Conservation (phyloP, 805 yeast species). For the Yamadazyma ubonensis region DNA sequence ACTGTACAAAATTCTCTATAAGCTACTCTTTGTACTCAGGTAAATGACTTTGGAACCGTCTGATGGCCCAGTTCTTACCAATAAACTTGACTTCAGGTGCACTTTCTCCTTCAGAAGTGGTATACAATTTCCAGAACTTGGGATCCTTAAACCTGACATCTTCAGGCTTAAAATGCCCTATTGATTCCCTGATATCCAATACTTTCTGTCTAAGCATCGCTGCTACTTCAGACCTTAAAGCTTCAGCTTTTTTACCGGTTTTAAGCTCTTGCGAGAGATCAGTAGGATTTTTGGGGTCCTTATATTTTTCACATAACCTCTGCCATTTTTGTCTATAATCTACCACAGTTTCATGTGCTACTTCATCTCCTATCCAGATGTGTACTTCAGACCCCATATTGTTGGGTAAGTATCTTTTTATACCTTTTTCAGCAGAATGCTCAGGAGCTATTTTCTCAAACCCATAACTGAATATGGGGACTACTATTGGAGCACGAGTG, state of each 20-base stretch:
- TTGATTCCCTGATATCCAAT: constrained; percentile 41
- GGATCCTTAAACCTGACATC: constrained; percentile 69
- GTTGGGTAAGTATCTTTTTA: constrained; percentile 59
- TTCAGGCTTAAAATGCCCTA: constrained; percentile 52
- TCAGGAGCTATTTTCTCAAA: constrained; percentile 88
- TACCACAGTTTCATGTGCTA: constrained; percentile 60
- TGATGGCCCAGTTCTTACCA: constrained; percentile 83
- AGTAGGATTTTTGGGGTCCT: constrained; percentile 48
- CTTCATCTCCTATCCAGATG: constrained; percentile 68
- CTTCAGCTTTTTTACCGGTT: constrained; percentile 61
- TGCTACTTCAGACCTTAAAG: constrained; percentile 70
- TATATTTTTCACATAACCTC: constrained; percentile 52
- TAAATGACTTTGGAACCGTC: constrained; percentile 58
- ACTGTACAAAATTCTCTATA: no score
- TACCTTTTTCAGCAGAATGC: constrained; percentile 51
- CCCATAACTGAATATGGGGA: constrained; percentile 85
- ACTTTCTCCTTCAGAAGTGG: constrained; percentile 60
- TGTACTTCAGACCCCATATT: constrained; percentile 66
- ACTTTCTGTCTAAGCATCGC: constrained; percentile 65
- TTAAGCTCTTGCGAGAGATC: constrained; percentile 64
- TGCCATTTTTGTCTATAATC: constrained; percentile 71
- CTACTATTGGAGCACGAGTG: constrained; percentile 76
- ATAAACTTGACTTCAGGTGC: constrained; percentile 70
- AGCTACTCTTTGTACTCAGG: constrained; percentile 25
- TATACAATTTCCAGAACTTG: constrained; percentile 71